Evolutionary conservation across 805 yeast genomes (phyloP).

Genomic region (Pichia gijzeniarum): DNA sequence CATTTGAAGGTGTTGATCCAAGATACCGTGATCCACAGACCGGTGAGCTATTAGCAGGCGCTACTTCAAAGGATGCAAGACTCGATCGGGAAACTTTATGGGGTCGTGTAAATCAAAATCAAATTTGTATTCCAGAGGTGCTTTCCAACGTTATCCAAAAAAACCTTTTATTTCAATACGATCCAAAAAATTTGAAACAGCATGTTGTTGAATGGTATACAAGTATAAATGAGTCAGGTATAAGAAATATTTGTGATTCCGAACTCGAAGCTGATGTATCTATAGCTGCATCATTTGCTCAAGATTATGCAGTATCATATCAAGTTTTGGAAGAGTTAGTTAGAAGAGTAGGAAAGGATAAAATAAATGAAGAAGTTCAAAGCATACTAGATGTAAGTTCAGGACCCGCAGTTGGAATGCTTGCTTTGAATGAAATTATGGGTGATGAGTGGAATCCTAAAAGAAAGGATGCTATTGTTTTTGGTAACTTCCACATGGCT

Average conservation of each 20-base stretch:
- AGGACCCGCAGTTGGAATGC: constrained; percentile 90
- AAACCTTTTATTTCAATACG: constrained; percentile 51
- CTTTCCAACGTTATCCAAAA: constrained; percentile 56
- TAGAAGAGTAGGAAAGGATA: constrained; percentile 42
- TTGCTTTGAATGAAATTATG: constrained; percentile 81
- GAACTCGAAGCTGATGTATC: constrained; percentile 67
- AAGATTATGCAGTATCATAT: constrained; percentile 65
- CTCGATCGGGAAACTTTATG: constrained; percentile 49
- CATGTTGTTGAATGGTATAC: constrained; percentile 38
- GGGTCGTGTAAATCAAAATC: constrained; percentile 49
- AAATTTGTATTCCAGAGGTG: constrained; percentile 47
- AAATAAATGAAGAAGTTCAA: constrained; percentile 49
- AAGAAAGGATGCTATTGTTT: constrained; percentile 62
- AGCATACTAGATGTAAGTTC: constrained; percentile 72
- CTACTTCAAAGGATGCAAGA: constrained; percentile 46
- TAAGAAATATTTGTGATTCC: constrained; percentile 38
- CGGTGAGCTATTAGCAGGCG: constrained; percentile 31
- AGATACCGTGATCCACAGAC: constrained; percentile 29
- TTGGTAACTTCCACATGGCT: constrained; percentile 68
- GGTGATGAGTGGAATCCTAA: constrained; percentile 56
- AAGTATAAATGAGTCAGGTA: constrained; percentile 41
- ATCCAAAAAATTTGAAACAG: constrained; percentile 59
- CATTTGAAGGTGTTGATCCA: constrained; percentile 27
- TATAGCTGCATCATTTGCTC: constrained; percentile 73
- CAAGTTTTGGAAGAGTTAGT: constrained; percentile 64